phyloP scores from a whole-genome alignment of 768 basidiomycete species.

The Rhizopogon roseolus region DNA sequence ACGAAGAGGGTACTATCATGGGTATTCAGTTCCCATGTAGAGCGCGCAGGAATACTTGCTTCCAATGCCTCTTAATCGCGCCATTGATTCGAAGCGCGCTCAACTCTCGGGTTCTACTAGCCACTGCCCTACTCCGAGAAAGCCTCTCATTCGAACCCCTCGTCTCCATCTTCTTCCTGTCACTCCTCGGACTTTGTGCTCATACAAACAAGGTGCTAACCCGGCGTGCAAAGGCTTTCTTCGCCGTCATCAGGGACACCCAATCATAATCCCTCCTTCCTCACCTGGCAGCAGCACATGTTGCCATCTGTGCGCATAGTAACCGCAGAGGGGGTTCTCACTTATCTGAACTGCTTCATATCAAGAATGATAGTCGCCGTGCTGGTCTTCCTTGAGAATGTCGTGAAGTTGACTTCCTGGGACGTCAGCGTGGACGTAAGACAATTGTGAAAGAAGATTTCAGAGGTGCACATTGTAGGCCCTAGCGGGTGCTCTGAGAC shows the following conservation, averaged over 20 bases:
- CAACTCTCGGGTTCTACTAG: conserved; percentile 63
- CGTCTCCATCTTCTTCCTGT: conserved; percentile 58
- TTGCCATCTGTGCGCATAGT: conserved; percentile 58
- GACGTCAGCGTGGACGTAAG: conserved; percentile 77
- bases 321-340: conserved; percentile 58
- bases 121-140: conserved; percentile 48
- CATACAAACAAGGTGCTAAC: conserved; percentile 78
- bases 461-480: conserved; percentile 72
- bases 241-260: conserved; percentile 58
- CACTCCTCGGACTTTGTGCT: conserved; percentile 62
- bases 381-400: conserved; percentile 62
- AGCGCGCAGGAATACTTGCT: too few species aligned
- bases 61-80: conserved; percentile 48
- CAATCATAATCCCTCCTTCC: conserved; percentile 63
- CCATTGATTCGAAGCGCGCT: conserved; percentile 70
- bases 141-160: conserved; percentile 61
- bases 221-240: conserved; percentile 57
- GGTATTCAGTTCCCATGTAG: too few species aligned
- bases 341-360: conserved; percentile 68
- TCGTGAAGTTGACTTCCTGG: conserved; percentile 60
- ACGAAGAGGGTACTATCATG: too few species aligned
- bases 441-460: conserved; percentile 63
- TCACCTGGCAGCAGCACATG: conserved; percentile 66
- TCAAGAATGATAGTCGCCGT: conserved; percentile 56
- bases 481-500: conserved; percentile 63